phyloP scores from a whole-genome alignment of 2,329 filamentous ascomycete genomes.

The Neofusicoccum kwambonambiense region DNA sequence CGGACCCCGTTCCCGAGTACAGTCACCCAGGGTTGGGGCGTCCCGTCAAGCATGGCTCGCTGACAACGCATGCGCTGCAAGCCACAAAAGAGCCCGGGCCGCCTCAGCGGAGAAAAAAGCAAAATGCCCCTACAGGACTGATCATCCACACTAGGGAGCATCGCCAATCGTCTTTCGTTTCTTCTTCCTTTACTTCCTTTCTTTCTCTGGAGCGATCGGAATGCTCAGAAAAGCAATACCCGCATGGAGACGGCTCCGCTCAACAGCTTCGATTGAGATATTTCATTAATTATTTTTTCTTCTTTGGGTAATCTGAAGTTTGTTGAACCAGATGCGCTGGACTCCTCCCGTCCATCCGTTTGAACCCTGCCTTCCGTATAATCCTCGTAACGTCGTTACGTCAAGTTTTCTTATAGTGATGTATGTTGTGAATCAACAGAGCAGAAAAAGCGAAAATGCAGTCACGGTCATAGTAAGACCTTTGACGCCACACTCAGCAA shows the following conservation, averaged over 20 bases:
- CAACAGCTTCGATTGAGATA: background rate
- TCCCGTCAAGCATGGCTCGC: background rate
- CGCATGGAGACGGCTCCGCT: background rate
- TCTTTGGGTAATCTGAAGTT: background rate
- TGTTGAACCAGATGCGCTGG: background rate
- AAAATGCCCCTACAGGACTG: background rate
- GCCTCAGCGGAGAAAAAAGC: background rate
- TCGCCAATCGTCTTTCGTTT: background rate
- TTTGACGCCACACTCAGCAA: slow-evolving; percentile 54
- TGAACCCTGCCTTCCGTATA: background rate
- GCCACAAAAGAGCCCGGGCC: background rate
- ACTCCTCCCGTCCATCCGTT: background rate
- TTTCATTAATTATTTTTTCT: background rate
- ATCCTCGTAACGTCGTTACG: background rate
- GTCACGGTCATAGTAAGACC: slow-evolving; percentile 31
- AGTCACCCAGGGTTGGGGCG: no score
- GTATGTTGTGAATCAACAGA: background rate
- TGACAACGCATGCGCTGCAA: slow-evolving; percentile 7
- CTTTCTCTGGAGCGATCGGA: background rate
- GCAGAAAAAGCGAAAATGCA: background rate
- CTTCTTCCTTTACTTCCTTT: background rate
- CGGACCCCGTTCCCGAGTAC: background rate
- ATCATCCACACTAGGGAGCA: background rate
- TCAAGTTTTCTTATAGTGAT: background rate
- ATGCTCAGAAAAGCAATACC: background rate